Conservation (phyloP, 164 flowering plant species). For the Liquidambar formosana region DNA sequence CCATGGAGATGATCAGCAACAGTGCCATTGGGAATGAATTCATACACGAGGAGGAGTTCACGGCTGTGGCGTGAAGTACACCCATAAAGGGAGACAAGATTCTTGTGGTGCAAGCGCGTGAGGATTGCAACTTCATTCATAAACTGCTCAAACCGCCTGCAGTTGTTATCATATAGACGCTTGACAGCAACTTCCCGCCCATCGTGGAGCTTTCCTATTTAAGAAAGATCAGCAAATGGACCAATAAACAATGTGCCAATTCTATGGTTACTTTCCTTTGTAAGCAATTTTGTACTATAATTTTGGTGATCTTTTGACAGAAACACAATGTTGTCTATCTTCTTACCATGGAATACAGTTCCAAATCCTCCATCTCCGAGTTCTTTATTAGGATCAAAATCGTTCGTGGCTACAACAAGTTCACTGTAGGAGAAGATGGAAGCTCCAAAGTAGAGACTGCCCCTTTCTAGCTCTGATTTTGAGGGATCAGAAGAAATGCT, state of each 20-base stretch:
- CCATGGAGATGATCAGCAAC: slow-evolving; percentile 26
- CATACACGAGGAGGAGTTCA: slow-evolving; percentile 22
- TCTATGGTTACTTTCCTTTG: not conserved
- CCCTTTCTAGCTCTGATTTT: slow-evolving; percentile 20
- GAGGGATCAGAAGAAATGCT: slow-evolving; percentile 8
- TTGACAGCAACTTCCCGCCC: slow-evolving; percentile 27
- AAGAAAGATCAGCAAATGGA: not conserved
- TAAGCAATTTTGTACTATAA: not conserved
- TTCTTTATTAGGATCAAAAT: slow-evolving; percentile 26
- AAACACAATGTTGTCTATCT: not conserved
- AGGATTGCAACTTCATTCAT: slow-evolving; percentile 22
- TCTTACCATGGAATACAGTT: slow-evolving; percentile 24
- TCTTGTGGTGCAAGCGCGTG: slow-evolving; percentile 16
- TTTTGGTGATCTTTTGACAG: not conserved
- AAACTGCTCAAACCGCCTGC: slow-evolving; percentile 14
- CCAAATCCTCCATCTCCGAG: slow-evolving; percentile 41
- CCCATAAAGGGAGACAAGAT: slow-evolving; percentile 23
- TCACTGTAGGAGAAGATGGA: slow-evolving; percentile 29
- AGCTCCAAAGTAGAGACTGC: slow-evolving; percentile 17
- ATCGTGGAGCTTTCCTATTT: slow-evolving; percentile 16
- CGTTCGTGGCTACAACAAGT: slow-evolving; percentile 29
- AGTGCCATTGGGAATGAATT: slow-evolving; percentile 24
- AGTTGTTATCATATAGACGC: slow-evolving; percentile 17
- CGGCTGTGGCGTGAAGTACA: slow-evolving; percentile 21
- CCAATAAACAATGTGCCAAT: not conserved